Percentiles rank a stretch among this genome's conserved stretches.
phyloP scores from a whole-genome alignment of 352 stramenopile genomes.

The Globisporangium splendens region DNA sequence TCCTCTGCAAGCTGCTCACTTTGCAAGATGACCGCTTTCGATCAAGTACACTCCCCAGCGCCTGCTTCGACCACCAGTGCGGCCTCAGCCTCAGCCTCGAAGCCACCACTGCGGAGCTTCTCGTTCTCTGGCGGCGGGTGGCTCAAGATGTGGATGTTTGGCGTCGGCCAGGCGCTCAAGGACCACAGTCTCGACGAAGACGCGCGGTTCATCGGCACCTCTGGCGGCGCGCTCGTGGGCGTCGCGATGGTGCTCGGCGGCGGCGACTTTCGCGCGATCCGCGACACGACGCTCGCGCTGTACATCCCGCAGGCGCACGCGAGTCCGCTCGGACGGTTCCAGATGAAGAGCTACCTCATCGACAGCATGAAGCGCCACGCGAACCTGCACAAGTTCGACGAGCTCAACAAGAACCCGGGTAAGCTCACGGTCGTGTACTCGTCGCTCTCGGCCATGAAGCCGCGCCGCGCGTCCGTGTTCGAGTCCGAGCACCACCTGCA shows the following conservation, averaged over 20 bases:
- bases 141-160: constrained; percentile 62
- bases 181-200: constrained; percentile 33
- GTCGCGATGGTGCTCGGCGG: constrained; percentile 29
- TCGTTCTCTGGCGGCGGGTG: constrained; percentile 52
- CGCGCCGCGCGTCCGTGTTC: constrained; percentile 36
- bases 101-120: constrained; percentile 19
- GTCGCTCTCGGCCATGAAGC: constrained; percentile 38
- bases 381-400: constrained; percentile 22
- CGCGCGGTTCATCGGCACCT: constrained; percentile 40
- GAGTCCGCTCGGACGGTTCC: constrained; percentile 28
- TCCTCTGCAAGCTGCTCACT: constrained; percentile 1
- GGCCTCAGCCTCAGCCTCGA: no score
- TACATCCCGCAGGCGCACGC: constrained; percentile 26
- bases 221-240: constrained; percentile 37
- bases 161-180: constrained; percentile 53
- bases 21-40: background rate
- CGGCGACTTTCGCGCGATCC: constrained; percentile 45
- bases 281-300: constrained; percentile 32
- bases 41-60: background rate
- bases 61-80: background rate
- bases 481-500: constrained; percentile 34
- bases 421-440: constrained; percentile 51
- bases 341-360: constrained; percentile 49
- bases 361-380: constrained; percentile 30
- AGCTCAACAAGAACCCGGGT: constrained; percentile 25